Evolutionary conservation across 2,329 filamentous ascomycete genomes (phyloP).

Genomic region (Pyricularia sp.): DNA sequence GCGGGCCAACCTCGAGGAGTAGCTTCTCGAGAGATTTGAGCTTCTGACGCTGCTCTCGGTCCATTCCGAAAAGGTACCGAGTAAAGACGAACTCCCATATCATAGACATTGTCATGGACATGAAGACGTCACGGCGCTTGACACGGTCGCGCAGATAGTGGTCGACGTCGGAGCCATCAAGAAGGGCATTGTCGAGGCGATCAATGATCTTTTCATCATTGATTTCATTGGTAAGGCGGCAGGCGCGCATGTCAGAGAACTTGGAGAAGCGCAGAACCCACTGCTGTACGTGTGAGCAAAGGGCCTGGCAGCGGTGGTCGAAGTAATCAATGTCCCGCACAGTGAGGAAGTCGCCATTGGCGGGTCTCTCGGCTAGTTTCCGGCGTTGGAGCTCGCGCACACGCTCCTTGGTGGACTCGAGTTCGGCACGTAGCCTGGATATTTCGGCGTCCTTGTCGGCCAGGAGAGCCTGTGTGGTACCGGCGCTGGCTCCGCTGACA

Average conservation of each 20-base stretch:
- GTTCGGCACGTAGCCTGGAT: constrained; percentile 63
- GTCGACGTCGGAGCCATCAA: constrained; percentile 92
- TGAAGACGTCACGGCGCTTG: constrained; percentile 85
- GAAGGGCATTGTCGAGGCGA: constrained; percentile 84
- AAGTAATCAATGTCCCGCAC: constrained; percentile 91
- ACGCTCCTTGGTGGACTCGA: constrained; percentile 60
- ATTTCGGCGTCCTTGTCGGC: constrained; percentile 80
- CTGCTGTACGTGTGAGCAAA: constrained; percentile 92
- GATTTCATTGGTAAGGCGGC: constrained; percentile 73
- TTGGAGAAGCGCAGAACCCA: constrained; percentile 98
- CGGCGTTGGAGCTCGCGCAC: constrained; percentile 48
- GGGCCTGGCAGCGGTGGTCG: constrained; percentile 82
- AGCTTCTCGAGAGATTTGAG: constrained; percentile 93
- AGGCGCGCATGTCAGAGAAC: constrained; percentile 86
- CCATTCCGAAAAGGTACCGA: constrained; percentile 96
- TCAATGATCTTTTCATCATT: constrained; percentile 90
- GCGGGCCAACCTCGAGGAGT: constrained; percentile 77
- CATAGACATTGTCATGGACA: constrained; percentile 99
- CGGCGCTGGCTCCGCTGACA: constrained; percentile 20
- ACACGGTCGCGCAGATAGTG: constrained; percentile 80
- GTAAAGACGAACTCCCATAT: constrained; percentile 99
- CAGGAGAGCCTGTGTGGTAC: constrained; percentile 46
- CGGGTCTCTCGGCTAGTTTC: constrained; percentile 48
- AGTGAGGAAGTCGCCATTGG: constrained; percentile 62
- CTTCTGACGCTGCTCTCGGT: constrained; percentile 93